Conservation (phyloP, 2,329 filamentous ascomycete genomes). For the Penicillium fuscoglaucum region DNA sequence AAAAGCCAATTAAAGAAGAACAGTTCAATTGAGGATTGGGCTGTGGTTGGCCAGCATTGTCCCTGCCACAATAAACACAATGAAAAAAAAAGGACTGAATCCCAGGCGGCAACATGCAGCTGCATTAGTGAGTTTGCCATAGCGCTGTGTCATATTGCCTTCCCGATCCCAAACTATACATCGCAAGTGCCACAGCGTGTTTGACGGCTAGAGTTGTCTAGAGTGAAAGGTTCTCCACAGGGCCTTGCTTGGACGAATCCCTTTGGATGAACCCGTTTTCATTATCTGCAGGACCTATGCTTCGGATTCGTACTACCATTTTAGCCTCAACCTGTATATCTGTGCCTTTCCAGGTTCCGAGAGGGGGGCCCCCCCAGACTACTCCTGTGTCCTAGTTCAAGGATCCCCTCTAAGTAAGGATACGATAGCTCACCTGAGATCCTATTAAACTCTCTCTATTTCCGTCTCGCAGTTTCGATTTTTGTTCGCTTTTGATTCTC, state of each 20-base stretch:
- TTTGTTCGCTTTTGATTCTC: conserved; percentile 7
- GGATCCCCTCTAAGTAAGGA: conserved; percentile 18
- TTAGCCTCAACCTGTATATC: conserved; percentile 19
- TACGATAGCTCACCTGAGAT: conserved; percentile 22
- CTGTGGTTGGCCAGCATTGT: conserved; percentile 1
- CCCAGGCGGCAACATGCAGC: not conserved
- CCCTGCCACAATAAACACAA: conserved; percentile 3
- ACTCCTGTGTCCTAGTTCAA: conserved; percentile 21
- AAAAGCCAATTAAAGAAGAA: not conserved
- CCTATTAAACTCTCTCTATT: conserved; percentile 19
- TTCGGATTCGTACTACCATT: conserved; percentile 15
- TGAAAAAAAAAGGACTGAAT: not conserved
- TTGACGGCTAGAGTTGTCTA: not conserved
- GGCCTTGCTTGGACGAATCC: conserved; percentile 5
- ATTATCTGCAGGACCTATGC: conserved; percentile 10
- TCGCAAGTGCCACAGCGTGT: not conserved
- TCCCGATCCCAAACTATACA: not conserved
- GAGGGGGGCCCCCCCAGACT: not conserved
- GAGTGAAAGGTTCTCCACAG: not conserved
- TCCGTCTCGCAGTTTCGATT: conserved; percentile 14
- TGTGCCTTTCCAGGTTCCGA: conserved; percentile 19
- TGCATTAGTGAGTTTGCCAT: not conserved
- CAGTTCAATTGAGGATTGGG: not conserved
- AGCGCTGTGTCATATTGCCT: conserved; percentile 7
- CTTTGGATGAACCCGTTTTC: conserved; percentile 3